These are phyloP conservation scores for Auxenochlorella protothecoides DNA, from an alignment of 139 green algal species.

Conservation along the genomic window DNA sequence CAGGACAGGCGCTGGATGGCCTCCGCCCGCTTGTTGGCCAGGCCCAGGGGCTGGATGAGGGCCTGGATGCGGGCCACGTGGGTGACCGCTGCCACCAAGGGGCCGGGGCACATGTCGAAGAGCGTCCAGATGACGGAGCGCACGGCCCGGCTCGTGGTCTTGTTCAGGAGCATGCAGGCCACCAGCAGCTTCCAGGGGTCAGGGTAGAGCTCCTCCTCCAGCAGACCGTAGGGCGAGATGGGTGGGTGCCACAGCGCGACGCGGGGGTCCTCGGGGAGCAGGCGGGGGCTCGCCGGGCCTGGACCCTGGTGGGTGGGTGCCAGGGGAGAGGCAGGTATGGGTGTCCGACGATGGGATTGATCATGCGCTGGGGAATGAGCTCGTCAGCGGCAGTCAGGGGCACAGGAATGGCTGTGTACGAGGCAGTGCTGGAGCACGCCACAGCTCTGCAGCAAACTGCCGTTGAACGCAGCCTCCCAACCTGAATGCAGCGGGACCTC, in stretches of 20 bases:
- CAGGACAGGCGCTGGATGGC: conserved; percentile 62
- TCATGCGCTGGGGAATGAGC: too few species aligned
- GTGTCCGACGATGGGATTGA: too few species aligned
- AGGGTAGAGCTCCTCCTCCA: conserved; percentile 77
- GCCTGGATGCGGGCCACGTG: conserved; percentile 23
- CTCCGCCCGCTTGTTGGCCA: conserved; percentile 63
- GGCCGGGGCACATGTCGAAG: conserved; percentile 57
- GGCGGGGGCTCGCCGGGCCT: too few species aligned
- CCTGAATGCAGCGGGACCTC: too few species aligned
- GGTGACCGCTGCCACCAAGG: conserved; percentile 39
- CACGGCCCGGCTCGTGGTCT: conserved; percentile 63
- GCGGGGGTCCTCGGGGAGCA: conserved; percentile 14
- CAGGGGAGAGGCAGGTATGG: too few species aligned
- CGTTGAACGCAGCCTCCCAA: too few species aligned
- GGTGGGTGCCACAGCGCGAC: conserved; percentile 53
- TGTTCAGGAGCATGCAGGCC: conserved; percentile 85
- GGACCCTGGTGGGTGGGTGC: background rate
- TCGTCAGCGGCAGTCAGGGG: too few species aligned
- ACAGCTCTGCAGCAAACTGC: too few species aligned
- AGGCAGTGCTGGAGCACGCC: too few species aligned
- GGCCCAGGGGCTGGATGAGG: conserved; percentile 72
- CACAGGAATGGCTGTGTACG: too few species aligned
- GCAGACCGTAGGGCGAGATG: conserved; percentile 52
- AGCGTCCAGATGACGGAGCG: conserved; percentile 68
- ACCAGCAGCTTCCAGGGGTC: conserved; percentile 89